A percentile compares a stretch with the other conserved stretches of the same genome.
Evolutionary conservation across 108 stramenopile species (phyloP).

Genomic region (Skeletonema costatum): DNA sequence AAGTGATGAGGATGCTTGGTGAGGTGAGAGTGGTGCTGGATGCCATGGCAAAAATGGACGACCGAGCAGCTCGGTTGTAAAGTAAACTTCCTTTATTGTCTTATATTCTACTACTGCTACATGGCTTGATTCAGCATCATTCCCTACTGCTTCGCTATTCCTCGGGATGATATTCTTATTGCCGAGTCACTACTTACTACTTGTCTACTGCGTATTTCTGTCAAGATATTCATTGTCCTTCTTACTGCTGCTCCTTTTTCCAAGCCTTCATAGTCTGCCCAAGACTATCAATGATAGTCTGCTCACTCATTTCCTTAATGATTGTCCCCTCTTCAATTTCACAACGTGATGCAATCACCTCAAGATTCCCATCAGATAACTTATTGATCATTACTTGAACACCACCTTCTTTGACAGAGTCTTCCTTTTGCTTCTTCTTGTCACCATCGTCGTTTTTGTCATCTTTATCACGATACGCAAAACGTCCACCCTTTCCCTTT

Average conservation of each 20-base stretch:
- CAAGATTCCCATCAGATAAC: constrained; percentile 1
- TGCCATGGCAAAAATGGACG: constrained; percentile 79
- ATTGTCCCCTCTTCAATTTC: constrained; percentile 57
- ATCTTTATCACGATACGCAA: constrained; percentile 12
- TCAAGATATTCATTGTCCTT: not conserved
- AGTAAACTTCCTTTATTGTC: not conserved
- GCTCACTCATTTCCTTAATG: constrained; percentile 61
- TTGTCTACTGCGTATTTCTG: no score
- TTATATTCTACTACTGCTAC: not conserved
- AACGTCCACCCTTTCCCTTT: constrained; percentile 1
- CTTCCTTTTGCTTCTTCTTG: constrained; percentile 15
- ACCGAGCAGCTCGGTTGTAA: constrained; percentile 45
- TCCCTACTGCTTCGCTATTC: not conserved
- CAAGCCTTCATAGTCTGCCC: constrained; percentile 36
- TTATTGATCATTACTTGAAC: constrained; percentile 36
- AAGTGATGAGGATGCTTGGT: constrained; percentile 86
- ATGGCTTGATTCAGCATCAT: not conserved
- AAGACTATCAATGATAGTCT: constrained; percentile 44
- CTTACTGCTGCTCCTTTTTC: constrained; percentile 30
- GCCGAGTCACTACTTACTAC: not conserved
- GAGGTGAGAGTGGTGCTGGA: constrained; percentile 88
- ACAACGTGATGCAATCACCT: constrained; percentile 38
- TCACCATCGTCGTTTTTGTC: not conserved
- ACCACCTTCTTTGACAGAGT: constrained; percentile 43
- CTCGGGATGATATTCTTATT: not conserved